phyloP scores from a whole-genome alignment of 495 filamentous ascomycete species.

The Tetracladium setigerum region DNA sequence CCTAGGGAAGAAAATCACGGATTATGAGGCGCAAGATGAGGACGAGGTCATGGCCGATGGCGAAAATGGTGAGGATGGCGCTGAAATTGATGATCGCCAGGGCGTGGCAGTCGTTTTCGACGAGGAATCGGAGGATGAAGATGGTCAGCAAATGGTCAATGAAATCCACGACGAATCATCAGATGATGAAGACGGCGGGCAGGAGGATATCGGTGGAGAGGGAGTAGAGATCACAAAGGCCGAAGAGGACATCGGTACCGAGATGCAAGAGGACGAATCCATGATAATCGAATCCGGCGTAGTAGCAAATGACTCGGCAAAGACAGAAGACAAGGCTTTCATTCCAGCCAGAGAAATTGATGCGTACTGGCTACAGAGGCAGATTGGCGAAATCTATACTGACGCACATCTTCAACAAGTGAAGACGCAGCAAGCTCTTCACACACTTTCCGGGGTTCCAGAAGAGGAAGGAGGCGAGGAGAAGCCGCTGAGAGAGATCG shows the following conservation, averaged over 20 bases:
- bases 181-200: slow-evolving; percentile 54
- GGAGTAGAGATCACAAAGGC: slow-evolving; percentile 45
- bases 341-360: slow-evolving; percentile 85
- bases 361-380: slow-evolving; percentile 92
- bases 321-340: slow-evolving; percentile 48
- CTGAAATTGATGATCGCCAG: slow-evolving; percentile 84
- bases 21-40: slow-evolving; percentile 96
- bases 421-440: slow-evolving; percentile 73
- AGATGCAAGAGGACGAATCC: slow-evolving; percentile 51
- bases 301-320: slow-evolving; percentile 16
- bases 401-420: slow-evolving; percentile 88
- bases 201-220: slow-evolving; percentile 37
- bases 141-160: slow-evolving; percentile 61
- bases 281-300: slow-evolving; percentile 70
- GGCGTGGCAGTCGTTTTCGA: slow-evolving; percentile 97
- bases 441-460: slow-evolving; percentile 65
- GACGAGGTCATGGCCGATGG: slow-evolving; percentile 79
- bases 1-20: slow-evolving; percentile 96
- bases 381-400: slow-evolving; percentile 78
- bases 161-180: slow-evolving; percentile 82
- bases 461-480: slow-evolving; percentile 70
- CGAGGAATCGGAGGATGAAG: slow-evolving; percentile 88
- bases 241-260: slow-evolving; percentile 43
- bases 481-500: slow-evolving; percentile 79
- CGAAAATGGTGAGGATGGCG: slow-evolving; percentile 41